Base-by-base conservation (phyloP, 768 basidiomycete species). In the Lactarius indigo region DNA sequence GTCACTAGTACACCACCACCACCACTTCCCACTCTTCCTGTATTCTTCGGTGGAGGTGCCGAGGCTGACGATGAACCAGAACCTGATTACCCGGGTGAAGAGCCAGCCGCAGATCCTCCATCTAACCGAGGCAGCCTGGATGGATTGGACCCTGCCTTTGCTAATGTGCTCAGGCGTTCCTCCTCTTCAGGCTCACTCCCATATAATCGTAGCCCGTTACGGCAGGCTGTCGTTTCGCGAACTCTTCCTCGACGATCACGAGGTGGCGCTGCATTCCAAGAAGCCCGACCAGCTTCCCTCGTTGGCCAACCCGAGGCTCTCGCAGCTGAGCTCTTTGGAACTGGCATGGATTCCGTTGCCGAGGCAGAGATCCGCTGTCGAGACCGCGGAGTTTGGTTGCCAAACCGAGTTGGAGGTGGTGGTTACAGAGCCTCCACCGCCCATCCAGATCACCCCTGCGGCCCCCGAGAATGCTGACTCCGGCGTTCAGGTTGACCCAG, bases 131-230 rank as follows among this genome's bases (percentile, higher is more conserved):
- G 84, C 7, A 91, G 88, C 71, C 83, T 92, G 5, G 91, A 94
- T 64, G 92, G 91, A 54, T 91, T 95, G 89, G 93, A 94, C 68
- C 93, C 94, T 12, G 83, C 79, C 1, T 95, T 92, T 72, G 91
- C 92, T 61, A 91, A 90, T 66, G 82, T 92, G 17, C 84, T 94
- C 55, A 85, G 85, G 63, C 87, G 87, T 47, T 77, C 82, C 5
- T 75, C 78, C 0, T 81, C 78, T 23, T 75, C 77, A 57, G 78
- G 77, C 47, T 79, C 81, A 3, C 57, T 82, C n/a, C 76, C 74
- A 2, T 82, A 83, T 39, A 74, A 79, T 63, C 78, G 80, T 20
- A 89, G 87, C 71, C 89, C 90, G 54, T 78, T 90, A 18, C 85
- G 87, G 50, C 84, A 83, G 61, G 82, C 85, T 42, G 77, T 85